Evolutionary conservation across 2,329 filamentous ascomycete genomes (phyloP).

Genomic region (Ophiostoma triangulosporum): DNA sequence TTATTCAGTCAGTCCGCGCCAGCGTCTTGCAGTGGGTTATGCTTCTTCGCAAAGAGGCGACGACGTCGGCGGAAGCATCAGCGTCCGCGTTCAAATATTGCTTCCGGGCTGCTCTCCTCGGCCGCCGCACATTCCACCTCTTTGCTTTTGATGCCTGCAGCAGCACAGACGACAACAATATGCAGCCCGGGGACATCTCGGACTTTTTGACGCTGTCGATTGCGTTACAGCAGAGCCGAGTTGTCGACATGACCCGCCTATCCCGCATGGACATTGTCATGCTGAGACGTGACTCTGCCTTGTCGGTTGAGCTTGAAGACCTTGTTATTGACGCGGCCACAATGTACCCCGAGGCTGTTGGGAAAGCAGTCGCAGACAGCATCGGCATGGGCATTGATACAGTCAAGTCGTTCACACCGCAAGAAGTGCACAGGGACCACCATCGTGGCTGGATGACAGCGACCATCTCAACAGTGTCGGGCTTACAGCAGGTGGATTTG

Average conservation of each 20-base stretch:
- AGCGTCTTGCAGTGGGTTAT: constrained; percentile 34
- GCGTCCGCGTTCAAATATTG: constrained; percentile 29
- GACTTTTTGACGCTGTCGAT: background rate
- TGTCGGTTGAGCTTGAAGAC: background rate
- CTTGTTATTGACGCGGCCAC: background rate
- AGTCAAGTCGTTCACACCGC: background rate
- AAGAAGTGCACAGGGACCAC: background rate
- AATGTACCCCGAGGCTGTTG: background rate
- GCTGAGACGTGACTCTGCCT: background rate
- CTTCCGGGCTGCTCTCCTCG: constrained; percentile 43
- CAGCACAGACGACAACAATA: background rate
- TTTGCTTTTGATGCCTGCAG: background rate
- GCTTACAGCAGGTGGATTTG: background rate
- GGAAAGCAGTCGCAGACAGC: background rate
- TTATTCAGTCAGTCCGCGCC: constrained; percentile 25
- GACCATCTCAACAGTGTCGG: background rate
- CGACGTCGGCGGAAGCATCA: constrained; percentile 23
- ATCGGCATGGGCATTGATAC: background rate
- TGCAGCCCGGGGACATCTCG: background rate
- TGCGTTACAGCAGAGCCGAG: background rate
- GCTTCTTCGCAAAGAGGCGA: constrained; percentile 31
- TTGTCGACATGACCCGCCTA: background rate
- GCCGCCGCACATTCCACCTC: constrained; percentile 27
- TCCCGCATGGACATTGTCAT: background rate
- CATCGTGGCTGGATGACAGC: background rate